A percentile compares a stretch with the other conserved stretches of the same genome.
phyloP scores from a whole-genome alignment of 768 basidiomycete species.

The Boletales sp. region DNA sequence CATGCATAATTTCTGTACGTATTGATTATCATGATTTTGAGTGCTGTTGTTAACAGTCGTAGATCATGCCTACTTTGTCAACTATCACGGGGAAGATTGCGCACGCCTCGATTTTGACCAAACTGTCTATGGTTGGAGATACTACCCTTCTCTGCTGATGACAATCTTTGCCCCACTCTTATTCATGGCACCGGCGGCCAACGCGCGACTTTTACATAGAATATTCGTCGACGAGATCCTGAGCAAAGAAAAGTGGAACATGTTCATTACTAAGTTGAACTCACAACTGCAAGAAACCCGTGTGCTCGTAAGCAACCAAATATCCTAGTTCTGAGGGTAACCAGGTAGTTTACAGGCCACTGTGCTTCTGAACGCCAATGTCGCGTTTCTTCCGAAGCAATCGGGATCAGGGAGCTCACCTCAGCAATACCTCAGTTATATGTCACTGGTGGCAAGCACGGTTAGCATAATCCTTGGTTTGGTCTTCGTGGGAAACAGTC shows the following conservation, averaged over 20 bases:
- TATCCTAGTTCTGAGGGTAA: too few species aligned
- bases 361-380: conserved; percentile 56
- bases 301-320: conserved; percentile 41
- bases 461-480: conserved; percentile 42
- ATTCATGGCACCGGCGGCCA: conserved; percentile 48
- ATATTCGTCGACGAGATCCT: conserved; percentile 50
- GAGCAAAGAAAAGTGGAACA: conserved; percentile 40
- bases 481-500: conserved; percentile 26
- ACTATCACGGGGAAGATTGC: conserved; percentile 42
- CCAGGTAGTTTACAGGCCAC: conserved; percentile 38
- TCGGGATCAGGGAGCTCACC: conserved; percentile 22
- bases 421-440: conserved; percentile 40
- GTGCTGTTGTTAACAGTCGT: conserved; percentile 1
- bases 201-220: conserved; percentile 42
- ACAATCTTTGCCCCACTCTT: conserved; percentile 38
- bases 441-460: conserved; percentile 38
- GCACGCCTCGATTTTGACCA: conserved; percentile 38
- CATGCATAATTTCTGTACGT: conserved; percentile 28
- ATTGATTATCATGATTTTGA: neutral
- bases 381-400: conserved; percentile 55
- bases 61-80: conserved; percentile 37
- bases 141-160: conserved; percentile 37
- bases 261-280: conserved; percentile 42
- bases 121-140: conserved; percentile 26
- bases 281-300: conserved; percentile 52